phyloP scores from a whole-genome alignment of 371 early-diverging fungal genomes.

The Thermomucor indicae-seudaticae region DNA sequence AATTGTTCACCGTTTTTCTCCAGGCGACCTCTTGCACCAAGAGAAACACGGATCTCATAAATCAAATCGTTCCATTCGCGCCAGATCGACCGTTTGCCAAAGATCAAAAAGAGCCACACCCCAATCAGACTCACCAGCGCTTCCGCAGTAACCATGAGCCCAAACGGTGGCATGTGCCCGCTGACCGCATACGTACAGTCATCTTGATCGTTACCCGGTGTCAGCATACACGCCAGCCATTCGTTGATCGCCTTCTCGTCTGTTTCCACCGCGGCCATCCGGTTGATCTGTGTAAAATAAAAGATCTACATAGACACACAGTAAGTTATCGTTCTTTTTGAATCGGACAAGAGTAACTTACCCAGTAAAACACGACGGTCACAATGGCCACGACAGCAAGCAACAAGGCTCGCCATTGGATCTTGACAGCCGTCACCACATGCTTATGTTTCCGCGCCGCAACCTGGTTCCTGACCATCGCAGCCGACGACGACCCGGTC shows the following conservation, averaged over 20 bases:
- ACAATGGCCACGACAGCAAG: constrained; percentile 49
- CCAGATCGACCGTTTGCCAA: constrained; percentile 53
- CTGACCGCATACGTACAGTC: constrained; percentile 24
- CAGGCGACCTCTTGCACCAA: constrained; percentile 25
- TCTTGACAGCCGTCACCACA: constrained; percentile 55
- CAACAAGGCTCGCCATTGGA: constrained; percentile 67
- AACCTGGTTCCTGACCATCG: constrained; percentile 32
- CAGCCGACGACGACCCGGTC: constrained; percentile 23
- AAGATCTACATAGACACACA: constrained; percentile 28
- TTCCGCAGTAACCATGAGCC: constrained; percentile 58
- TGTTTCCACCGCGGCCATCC: constrained; percentile 20
- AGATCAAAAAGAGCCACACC: constrained; percentile 51
- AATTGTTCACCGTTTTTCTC: constrained; percentile 56
- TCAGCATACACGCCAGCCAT: constrained; percentile 57
- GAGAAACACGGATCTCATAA: constrained; percentile 34
- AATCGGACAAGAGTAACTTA: constrained; percentile 1
- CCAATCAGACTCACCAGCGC: constrained; percentile 54
- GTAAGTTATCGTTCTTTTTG: background rate
- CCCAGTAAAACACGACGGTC: constrained; percentile 53
- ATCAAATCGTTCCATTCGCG: constrained; percentile 55
- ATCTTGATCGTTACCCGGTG: constrained; percentile 34
- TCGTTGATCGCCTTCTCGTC: constrained; percentile 17
- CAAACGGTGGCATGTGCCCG: constrained; percentile 46
- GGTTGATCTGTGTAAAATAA: constrained; percentile 53
- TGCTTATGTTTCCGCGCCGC: constrained; percentile 49